A percentile compares a stretch with the other conserved stretches of the same genome.
These are phyloP conservation scores for Fusarium agapanthi DNA, from an alignment of 2,329 filamentous ascomycete species.

Conservation along the genomic window DNA sequence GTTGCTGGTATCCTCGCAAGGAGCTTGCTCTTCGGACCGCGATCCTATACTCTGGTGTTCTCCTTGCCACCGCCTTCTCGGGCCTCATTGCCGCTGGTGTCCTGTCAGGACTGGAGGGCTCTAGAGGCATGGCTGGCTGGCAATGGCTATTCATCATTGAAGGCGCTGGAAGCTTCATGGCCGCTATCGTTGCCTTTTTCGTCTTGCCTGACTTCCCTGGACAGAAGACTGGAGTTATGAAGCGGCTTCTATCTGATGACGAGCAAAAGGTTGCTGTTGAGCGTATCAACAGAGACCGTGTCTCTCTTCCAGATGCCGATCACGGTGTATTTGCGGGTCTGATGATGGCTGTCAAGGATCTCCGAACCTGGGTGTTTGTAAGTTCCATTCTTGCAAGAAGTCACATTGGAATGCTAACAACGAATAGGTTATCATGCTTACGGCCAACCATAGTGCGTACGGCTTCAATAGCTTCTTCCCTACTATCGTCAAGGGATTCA, in stretches of 20 bases:
- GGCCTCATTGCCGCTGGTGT: constrained; percentile 40
- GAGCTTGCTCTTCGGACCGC: constrained; percentile 40
- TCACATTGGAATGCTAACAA: fast-evolving
- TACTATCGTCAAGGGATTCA: neutral
- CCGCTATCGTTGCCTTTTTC: constrained; percentile 29
- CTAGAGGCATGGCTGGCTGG: constrained; percentile 49
- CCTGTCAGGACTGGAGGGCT: constrained; percentile 27
- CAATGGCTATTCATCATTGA: constrained; percentile 54
- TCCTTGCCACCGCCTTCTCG: constrained; percentile 33
- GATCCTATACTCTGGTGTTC: constrained; percentile 38
- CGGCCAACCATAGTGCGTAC: constrained; percentile 1
- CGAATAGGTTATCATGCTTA: neutral
- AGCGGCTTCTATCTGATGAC: constrained; percentile 37
- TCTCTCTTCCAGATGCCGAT: constrained; percentile 35
- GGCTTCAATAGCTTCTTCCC: constrained; percentile 18
- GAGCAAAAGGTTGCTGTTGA: constrained; percentile 36
- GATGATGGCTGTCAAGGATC: constrained; percentile 34
- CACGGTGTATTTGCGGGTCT: constrained; percentile 34
- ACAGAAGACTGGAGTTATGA: constrained; percentile 35
- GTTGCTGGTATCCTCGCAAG: constrained; percentile 39
- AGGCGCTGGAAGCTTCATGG: constrained; percentile 31
- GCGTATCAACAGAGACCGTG: constrained; percentile 36
- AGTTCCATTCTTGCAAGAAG: neutral
- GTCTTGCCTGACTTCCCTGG: constrained; percentile 37
- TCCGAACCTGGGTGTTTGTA: constrained; percentile 38